Conservation (phyloP, 768 basidiomycete genomes). For the Kondoa malvinella region DNA sequence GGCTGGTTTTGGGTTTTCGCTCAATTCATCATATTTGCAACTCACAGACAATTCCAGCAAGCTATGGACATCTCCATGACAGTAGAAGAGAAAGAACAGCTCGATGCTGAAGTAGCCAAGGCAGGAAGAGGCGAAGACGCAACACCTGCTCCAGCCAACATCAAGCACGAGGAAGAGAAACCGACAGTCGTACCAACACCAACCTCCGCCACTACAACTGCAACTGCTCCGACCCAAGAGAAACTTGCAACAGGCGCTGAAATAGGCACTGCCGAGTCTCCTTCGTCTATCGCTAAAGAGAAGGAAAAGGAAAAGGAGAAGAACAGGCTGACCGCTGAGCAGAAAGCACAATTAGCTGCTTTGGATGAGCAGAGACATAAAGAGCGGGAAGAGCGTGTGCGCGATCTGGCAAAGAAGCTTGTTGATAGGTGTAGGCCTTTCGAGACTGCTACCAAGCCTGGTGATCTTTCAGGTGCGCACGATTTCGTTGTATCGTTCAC, state of each 20-base stretch:
- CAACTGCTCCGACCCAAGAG: conserved; percentile 7
- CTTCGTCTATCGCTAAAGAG: conserved; percentile 20
- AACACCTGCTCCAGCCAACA: neutral
- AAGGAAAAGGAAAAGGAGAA: conserved; percentile 24
- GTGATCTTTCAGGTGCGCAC: conserved; percentile 9
- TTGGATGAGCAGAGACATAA: conserved; percentile 65
- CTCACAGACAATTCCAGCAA: conserved; percentile 45
- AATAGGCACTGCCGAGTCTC: conserved; percentile 20
- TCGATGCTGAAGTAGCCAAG: conserved; percentile 42
- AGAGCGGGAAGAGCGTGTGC: conserved; percentile 61
- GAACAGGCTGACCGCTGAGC: conserved; percentile 55
- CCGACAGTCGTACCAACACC: conserved; percentile 27
- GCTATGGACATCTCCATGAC: conserved; percentile 56
- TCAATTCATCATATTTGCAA: no score
- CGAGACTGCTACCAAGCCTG: conserved; percentile 48
- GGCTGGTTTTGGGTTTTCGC: no score
- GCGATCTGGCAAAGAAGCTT: conserved; percentile 57
- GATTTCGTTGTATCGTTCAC: neutral
- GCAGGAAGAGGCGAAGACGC: neutral
- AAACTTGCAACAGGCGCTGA: conserved; percentile 19
- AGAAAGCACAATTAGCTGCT: conserved; percentile 62
- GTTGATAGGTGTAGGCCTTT: conserved; percentile 71
- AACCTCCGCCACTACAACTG: conserved; percentile 27
- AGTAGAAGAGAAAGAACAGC: conserved; percentile 78
- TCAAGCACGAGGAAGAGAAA: conserved; percentile 26